Base-by-base conservation (phyloP, 2,329 filamentous ascomycete genomes). In the Rutstroemia sp. region DNA sequence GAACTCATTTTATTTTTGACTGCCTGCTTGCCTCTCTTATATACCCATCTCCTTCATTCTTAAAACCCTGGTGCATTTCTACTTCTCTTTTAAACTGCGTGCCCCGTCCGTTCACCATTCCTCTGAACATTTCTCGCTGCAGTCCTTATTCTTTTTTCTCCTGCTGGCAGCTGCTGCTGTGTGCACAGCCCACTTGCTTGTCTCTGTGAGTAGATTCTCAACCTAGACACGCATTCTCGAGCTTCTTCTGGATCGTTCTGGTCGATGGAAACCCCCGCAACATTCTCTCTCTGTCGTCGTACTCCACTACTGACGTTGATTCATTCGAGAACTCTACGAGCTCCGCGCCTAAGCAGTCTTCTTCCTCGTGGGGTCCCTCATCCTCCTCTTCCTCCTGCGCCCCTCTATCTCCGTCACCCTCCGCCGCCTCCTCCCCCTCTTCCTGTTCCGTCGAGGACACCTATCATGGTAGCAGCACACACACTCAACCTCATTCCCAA, bases 31-130 rank as follows among this genome's bases (percentile, higher is more conserved):
- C 5, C n/a, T 57, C 52, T 58, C 59, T 65, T 60, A 63, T 67
- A 68, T 68, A 68, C 62, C 51, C 61, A 56, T 14, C 64, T 65
- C 63, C 58, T 65, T 60, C 66, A 68, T 69, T 69, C 65, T 67
- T 63, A 55, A 62, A 49, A 57, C 61, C 59, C 63, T 63, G 58
- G 58, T 42, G 7, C n/a, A 42, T 42, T 57, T 63, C 57, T 54
- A 19, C 42, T 36, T 49, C 54, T 60, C 59, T 57, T 57, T 34
- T 12, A 30, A 30, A 38, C 49, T 57, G 56, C 58, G 48, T 53
- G 6, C 39, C 53, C 54, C 49, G 58, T 64, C 56, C 61, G 19
- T 19, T 19, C 19, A 19, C 3, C 66, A 69, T 68, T 68, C 66
- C 65, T 66, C 58, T 54, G 61, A 64, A 63, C 65, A 68, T 68